A percentile compares a stretch with the other conserved stretches of the same genome.
These are phyloP conservation scores for Cyclotella sp. DNA, from an alignment of 108 stramenopile species.

Conservation along the genomic window DNA sequence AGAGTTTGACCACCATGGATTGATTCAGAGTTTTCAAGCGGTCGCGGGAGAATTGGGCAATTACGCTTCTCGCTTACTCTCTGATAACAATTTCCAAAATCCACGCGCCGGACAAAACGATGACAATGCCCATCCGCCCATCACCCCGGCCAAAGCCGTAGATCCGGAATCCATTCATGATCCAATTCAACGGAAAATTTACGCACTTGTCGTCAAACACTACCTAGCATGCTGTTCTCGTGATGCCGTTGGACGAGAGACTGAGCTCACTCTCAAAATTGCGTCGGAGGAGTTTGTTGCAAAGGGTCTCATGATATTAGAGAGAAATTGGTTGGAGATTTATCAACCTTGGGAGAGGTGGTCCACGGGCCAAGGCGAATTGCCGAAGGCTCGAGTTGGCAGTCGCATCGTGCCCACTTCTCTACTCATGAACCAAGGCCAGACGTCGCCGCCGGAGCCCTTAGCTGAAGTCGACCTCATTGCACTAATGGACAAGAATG, in stretches of 20 bases:
- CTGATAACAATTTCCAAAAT: slow-evolving; percentile 74
- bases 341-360: slow-evolving; percentile 93
- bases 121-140: slow-evolving; percentile 99
- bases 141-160: slow-evolving; percentile 96
- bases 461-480: slow-evolving; percentile 85
- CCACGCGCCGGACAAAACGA: slow-evolving; percentile 88
- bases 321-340: slow-evolving; percentile 91
- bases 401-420: slow-evolving; percentile 76
- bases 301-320: slow-evolving; percentile 86
- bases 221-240: slow-evolving; percentile 98
- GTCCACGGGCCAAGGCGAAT: slow-evolving; percentile 87
- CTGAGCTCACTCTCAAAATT: slow-evolving; percentile 79
- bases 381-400: slow-evolving; percentile 73
- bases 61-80: slow-evolving; percentile 74
- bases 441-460: slow-evolving; percentile 72
- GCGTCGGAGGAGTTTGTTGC: slow-evolving; percentile 91
- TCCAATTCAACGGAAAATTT: slow-evolving; percentile 78
- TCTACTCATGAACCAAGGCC: slow-evolving; percentile 78
- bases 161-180: slow-evolving; percentile 80
- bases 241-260: slow-evolving; percentile 93
- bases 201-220: slow-evolving; percentile 93
- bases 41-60: slow-evolving; percentile 56
- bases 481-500: slow-evolving; percentile 57
- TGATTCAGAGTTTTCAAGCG: slow-evolving; percentile 78
- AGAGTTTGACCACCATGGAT: slow-evolving; percentile 83